Evolutionary conservation across 208 protist species (phyloP).

Genomic region (Acanthamoeba culbertsoni): DNA sequence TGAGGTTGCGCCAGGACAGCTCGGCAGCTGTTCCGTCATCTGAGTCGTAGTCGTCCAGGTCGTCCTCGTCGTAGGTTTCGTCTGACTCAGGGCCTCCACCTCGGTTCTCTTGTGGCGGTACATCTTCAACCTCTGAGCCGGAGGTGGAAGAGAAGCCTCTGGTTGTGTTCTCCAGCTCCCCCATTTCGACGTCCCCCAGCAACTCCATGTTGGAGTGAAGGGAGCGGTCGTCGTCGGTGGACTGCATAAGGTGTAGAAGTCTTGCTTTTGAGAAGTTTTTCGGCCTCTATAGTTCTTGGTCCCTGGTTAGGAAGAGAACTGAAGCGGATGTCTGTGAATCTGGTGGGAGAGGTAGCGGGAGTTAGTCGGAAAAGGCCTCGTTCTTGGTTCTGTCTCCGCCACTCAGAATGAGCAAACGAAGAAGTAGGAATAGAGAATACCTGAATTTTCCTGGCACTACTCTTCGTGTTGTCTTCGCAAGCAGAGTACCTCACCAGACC

Average conservation of each 20-base stretch:
- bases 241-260: not conserved
- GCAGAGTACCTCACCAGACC: no score
- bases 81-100: not conserved
- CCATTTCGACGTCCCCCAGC: not conserved
- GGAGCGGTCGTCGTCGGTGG: not conserved
- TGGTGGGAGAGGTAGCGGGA: no score
- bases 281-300: no score
- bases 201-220: not conserved
- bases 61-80: not conserved
- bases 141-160: not conserved
- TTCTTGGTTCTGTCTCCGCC: not conserved
- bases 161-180: not conserved
- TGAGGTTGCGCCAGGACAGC: not conserved
- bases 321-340: no score
- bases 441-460: not conserved
- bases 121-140: not conserved
- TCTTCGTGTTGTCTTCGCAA: no score
- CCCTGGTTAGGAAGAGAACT: no score
- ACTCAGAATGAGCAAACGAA: not conserved
- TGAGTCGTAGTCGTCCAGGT: not conserved
- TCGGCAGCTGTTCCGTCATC: not conserved
- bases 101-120: not conserved
- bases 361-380: no score
- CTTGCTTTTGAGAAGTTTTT: no score
- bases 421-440: not conserved